Conservation (phyloP, 495 filamentous ascomycete species). For the Neurospora sp. region DNA sequence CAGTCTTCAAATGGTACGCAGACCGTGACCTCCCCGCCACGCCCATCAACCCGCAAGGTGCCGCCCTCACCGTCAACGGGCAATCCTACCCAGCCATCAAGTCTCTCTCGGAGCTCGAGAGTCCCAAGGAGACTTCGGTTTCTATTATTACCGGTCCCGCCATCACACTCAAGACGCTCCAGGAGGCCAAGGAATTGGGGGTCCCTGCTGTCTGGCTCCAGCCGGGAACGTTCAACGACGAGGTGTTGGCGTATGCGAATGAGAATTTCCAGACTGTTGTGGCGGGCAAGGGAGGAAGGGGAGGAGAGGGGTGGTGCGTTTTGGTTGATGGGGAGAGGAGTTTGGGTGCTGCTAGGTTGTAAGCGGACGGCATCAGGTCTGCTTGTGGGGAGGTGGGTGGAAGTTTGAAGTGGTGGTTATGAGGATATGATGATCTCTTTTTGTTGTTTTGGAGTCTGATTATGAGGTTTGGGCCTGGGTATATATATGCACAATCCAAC, state of each 20-base stretch:
- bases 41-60: constrained; percentile 67
- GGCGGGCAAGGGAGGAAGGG: constrained; percentile 54
- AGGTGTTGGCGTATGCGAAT: constrained; percentile 57
- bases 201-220: constrained; percentile 83
- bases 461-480: not conserved
- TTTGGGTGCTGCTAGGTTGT: constrained; percentile 44
- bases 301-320: constrained; percentile 80
- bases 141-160: constrained; percentile 80
- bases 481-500: not conserved
- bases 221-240: constrained; percentile 74
- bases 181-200: constrained; percentile 70
- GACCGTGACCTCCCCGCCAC: constrained; percentile 62
- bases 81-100: constrained; percentile 52
- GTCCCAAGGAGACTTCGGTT: constrained; percentile 60
- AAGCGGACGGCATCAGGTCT: not conserved
- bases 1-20: constrained; percentile 87
- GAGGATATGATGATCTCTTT: not conserved
- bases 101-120: constrained; percentile 50
- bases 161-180: constrained; percentile 58
- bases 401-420: not conserved
- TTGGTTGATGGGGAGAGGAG: constrained; percentile 77
- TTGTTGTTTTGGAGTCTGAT: not conserved
- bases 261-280: constrained; percentile 57
- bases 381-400: not conserved
- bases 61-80: constrained; percentile 42